Conservation (phyloP, 345 rosid genomes). For the Erucastrum elatum region DNA sequence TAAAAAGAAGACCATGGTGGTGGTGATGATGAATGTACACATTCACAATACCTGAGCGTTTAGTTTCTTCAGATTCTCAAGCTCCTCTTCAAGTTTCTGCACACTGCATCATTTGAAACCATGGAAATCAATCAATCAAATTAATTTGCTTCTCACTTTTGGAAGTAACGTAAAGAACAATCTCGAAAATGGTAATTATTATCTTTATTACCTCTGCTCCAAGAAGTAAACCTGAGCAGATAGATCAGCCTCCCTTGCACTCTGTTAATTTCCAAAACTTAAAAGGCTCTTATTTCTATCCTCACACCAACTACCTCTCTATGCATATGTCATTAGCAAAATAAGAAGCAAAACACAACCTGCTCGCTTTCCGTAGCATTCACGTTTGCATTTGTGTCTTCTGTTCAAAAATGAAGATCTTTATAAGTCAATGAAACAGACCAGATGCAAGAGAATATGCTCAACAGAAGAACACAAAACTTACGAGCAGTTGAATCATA, state of each 20-base stretch:
- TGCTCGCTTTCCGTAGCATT: background rate
- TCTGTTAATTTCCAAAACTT: background rate
- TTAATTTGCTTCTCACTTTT: background rate
- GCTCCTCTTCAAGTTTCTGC: background rate
- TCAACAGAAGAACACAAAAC: background rate
- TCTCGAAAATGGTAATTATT: background rate
- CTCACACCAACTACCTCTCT: background rate
- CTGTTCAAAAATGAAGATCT: background rate
- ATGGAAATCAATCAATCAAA: background rate
- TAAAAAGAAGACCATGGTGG: background rate
- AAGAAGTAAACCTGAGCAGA: background rate
- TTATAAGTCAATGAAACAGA: background rate
- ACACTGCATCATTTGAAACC: slow-evolving; percentile 8
- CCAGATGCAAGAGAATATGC: background rate
- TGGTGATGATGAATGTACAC: background rate
- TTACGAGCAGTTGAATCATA: background rate
- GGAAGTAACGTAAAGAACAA: background rate
- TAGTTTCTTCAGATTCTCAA: slow-evolving; percentile 9
- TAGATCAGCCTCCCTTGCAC: background rate
- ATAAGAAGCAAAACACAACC: background rate
- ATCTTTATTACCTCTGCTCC: slow-evolving; percentile 8
- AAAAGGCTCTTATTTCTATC: background rate
- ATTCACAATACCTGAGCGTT: slow-evolving; percentile 12
- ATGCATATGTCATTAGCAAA: background rate
- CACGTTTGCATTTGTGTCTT: background rate